Conservation (phyloP, 2,329 filamentous ascomycete genomes). For the Hypoxylon sp. region DNA sequence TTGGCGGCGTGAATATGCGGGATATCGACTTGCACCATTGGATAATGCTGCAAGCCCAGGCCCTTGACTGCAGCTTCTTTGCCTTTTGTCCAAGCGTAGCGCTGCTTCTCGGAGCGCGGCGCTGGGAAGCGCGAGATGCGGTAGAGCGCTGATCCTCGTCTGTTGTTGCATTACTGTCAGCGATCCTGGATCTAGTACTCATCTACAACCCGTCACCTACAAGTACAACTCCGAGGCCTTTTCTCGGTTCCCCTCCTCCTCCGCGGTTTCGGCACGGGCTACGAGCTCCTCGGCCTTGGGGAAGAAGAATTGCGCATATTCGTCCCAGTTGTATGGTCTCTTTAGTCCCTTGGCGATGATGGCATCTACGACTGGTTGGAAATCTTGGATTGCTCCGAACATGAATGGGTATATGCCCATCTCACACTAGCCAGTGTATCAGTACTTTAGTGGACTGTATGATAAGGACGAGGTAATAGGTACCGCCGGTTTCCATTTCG, state of each 20-base stretch:
- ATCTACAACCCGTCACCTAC: conserved; percentile 39
- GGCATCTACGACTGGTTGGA: conserved; percentile 45
- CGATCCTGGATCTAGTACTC: no score
- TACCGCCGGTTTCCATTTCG: conserved; percentile 44
- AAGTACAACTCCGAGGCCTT: conserved; percentile 47
- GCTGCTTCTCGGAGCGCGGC: conserved; percentile 44
- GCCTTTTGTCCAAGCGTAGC: conserved; percentile 41
- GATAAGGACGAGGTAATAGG: no score
- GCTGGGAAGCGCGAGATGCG: conserved; percentile 49
- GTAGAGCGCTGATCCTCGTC: conserved; percentile 46
- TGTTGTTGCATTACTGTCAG: no score
- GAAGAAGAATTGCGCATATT: conserved; percentile 49
- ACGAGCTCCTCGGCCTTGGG: conserved; percentile 44
- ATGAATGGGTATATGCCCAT: conserved; percentile 51
- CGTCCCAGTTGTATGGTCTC: conserved; percentile 47
- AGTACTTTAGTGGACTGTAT: conserved; percentile 3
- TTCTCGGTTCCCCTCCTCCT: conserved; percentile 37
- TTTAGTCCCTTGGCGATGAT: conserved; percentile 42
- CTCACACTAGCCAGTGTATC: conserved; percentile 36
- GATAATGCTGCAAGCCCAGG: conserved; percentile 40
- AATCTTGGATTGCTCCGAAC: conserved; percentile 45
- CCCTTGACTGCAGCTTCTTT: conserved; percentile 45
- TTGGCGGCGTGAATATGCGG: conserved; percentile 41
- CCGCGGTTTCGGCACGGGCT: conserved; percentile 28
- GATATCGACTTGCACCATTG: conserved; percentile 44